Percentiles rank a stretch among this genome's conserved stretches.
Evolutionary conservation across 2,329 filamentous ascomycete genomes (phyloP).

Genomic region (Geosmithia putterillii): DNA sequence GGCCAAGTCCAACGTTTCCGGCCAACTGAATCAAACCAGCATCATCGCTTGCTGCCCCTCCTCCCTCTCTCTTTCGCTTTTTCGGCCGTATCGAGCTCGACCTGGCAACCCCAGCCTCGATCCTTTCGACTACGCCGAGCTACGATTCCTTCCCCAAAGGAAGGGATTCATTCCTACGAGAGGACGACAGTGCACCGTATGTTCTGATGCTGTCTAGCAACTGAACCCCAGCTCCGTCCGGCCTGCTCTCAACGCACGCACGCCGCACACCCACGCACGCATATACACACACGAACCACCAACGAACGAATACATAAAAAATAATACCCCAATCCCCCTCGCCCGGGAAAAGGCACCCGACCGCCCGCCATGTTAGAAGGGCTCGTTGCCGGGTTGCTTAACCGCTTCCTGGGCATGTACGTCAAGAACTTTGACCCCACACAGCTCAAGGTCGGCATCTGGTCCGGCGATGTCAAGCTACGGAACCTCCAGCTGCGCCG

Average conservation of each 20-base stretch:
- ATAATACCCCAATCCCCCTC: constrained; percentile 17
- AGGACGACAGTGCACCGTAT: background rate
- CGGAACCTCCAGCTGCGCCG: constrained; percentile 82
- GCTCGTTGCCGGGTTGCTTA: constrained; percentile 90
- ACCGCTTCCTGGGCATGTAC: constrained; percentile 99
- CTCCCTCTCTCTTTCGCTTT: background rate
- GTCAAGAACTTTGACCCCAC: constrained; percentile 98
- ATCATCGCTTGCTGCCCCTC: background rate
- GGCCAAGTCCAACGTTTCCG: background rate
- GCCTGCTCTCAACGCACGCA: too few species aligned
- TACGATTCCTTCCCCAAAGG: too few species aligned
- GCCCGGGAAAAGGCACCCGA: constrained; percentile 60
- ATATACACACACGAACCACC: background rate
- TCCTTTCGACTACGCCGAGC: too few species aligned
- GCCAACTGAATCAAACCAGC: background rate
- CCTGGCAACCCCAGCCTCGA: too few species aligned
- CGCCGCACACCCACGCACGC: too few species aligned
- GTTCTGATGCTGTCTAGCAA: constrained; percentile 4
- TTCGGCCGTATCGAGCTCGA: too few species aligned
- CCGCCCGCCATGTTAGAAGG: constrained; percentile 80
- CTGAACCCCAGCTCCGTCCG: background rate
- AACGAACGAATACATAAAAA: background rate
- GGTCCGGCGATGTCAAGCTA: constrained; percentile 96
- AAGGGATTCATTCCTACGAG: background rate
- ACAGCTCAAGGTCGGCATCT: constrained; percentile 97